phyloP scores from a whole-genome alignment of 192 early-diverging fungal genomes.

The Coemansia sp. region DNA sequence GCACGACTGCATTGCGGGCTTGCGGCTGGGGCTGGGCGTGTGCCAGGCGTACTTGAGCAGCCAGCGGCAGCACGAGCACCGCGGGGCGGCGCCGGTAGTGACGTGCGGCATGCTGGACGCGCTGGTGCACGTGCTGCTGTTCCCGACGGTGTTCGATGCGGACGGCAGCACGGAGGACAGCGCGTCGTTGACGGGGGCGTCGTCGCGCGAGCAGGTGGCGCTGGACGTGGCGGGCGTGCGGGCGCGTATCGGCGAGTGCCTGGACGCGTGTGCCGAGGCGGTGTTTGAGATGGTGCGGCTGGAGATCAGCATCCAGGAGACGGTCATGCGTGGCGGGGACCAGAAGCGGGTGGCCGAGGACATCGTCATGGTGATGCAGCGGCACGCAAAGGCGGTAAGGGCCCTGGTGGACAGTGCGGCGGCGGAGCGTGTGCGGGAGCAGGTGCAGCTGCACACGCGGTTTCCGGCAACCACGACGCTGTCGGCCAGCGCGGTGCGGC shows the following conservation, averaged over 20 bases:
- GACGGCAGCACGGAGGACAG: conserved; percentile 17
- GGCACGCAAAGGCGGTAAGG: conserved; percentile 19
- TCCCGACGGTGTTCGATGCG: conserved; percentile 72
- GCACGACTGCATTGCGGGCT: conserved; percentile 51
- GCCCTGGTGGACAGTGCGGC: conserved; percentile 11
- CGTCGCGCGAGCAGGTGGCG: conserved; percentile 12
- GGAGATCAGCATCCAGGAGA: conserved; percentile 50
- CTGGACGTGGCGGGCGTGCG: conserved; percentile 33
- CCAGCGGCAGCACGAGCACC: conserved; percentile 16
- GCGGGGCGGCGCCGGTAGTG: background rate
- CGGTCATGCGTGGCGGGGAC: conserved; percentile 48
- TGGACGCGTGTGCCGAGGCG: conserved; percentile 30
- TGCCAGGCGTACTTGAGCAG: conserved; percentile 39
- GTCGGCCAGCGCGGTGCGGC: conserved; percentile 52
- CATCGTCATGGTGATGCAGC: conserved; percentile 34
- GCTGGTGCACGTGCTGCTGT: conserved; percentile 61
- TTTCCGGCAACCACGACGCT: conserved; percentile 47
- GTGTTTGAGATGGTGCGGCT: conserved; percentile 53
- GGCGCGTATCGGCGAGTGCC: conserved; percentile 37
- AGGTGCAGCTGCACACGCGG: conserved; percentile 35
- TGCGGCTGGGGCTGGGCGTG: conserved; percentile 44
- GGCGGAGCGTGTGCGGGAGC: background rate
- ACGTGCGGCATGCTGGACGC: conserved; percentile 46
- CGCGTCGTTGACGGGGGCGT: background rate
- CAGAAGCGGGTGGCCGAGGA: conserved; percentile 51